Conservation (phyloP, 2,329 filamentous ascomycete genomes). For the Dryadomyces quercus-mongolicae region DNA sequence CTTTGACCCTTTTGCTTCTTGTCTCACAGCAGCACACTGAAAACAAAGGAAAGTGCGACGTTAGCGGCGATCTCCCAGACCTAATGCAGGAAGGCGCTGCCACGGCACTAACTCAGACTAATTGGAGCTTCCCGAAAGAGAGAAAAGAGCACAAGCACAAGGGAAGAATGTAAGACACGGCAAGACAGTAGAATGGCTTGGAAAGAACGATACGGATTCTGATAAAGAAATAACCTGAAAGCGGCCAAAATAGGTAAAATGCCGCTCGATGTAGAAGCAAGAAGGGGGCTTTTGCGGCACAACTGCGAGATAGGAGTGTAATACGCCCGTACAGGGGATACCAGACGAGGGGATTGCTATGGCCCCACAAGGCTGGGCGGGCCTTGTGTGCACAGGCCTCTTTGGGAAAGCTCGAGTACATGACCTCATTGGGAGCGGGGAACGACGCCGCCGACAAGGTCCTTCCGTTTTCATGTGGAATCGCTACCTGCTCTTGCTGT, state of each 20-base stretch:
- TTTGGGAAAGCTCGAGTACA: neutral
- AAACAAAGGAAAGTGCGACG: neutral
- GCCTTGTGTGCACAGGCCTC: neutral
- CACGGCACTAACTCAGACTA: neutral
- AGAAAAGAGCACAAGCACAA: too few relatives aligned
- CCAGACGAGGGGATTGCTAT: neutral
- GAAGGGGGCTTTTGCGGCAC: too few relatives aligned
- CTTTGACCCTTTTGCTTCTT: neutral
- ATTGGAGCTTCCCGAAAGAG: conserved; percentile 1
- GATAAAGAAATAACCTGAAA: too few relatives aligned
- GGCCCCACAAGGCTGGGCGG: neutral
- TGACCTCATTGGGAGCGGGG: neutral
- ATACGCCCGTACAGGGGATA: neutral
- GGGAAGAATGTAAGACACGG: neutral
- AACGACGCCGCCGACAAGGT: neutral
- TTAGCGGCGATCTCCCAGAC: neutral
- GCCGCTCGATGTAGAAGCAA: too few relatives aligned
- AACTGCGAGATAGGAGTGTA: too few relatives aligned
- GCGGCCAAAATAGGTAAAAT: too few relatives aligned
- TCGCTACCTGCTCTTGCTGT: too few relatives aligned
- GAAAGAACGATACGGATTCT: too few relatives aligned
- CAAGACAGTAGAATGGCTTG: too few relatives aligned
- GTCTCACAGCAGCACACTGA: neutral
- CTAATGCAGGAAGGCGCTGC: neutral
- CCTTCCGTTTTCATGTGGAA: too few relatives aligned